A percentile compares a stretch with the other conserved stretches of the same genome.
These are phyloP conservation scores for Brassica balearica DNA, from an alignment of 441 rosid genomes.

Conservation along the genomic window DNA sequence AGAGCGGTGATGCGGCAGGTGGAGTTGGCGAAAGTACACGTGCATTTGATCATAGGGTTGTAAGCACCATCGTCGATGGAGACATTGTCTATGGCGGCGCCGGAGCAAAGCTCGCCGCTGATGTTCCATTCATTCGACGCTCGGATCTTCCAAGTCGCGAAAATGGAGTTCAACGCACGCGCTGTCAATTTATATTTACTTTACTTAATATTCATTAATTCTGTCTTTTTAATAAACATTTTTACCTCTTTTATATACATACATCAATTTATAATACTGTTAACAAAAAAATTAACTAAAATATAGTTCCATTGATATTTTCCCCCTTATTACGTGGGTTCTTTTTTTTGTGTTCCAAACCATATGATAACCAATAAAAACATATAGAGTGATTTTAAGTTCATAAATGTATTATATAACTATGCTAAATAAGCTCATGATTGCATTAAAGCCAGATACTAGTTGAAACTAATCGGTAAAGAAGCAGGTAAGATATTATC, in stretches of 20 bases:
- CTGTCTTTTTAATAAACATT: background rate
- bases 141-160: background rate
- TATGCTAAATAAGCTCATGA: background rate
- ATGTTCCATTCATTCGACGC: conserved; percentile 50
- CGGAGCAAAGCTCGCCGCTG: conserved; percentile 63
- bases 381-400: too few species aligned
- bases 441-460: background rate
- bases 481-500: background rate
- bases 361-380: background rate
- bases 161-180: conserved; percentile 10
- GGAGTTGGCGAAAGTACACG: conserved; percentile 46
- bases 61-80: conserved; percentile 17
- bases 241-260: background rate
- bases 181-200: background rate
- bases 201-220: background rate
- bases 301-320: background rate
- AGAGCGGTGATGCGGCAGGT: conserved; percentile 63
- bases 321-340: background rate
- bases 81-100: conserved; percentile 48
- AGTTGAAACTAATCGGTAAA: background rate
- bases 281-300: background rate
- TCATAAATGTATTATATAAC: background rate
- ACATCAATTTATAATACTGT: background rate
- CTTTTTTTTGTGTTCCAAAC: background rate
- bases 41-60: conserved; percentile 70